These are phyloP conservation scores for Stentor coeruleus DNA, from an alignment of 73 alveolate species.

Conservation along the genomic window DNA sequence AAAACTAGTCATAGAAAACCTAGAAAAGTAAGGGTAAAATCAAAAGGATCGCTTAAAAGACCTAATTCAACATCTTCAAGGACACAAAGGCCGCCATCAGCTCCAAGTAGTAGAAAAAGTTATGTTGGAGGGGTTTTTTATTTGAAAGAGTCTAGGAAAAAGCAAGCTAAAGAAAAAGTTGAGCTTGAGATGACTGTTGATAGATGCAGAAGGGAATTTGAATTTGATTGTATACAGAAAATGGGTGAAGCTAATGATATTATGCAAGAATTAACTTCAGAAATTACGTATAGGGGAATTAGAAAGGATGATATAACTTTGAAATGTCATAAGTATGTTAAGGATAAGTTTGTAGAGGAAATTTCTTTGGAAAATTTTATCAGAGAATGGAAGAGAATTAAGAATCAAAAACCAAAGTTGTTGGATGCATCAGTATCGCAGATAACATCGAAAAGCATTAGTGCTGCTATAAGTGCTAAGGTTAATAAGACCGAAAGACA, in stretches of 20 bases:
- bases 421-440: constrained; percentile 28
- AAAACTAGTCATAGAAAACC: not conserved
- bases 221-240: constrained; percentile 60
- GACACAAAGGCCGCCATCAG: not conserved
- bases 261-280: constrained; percentile 45
- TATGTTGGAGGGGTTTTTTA: no score
- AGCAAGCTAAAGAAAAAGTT: constrained; percentile 48
- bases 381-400: constrained; percentile 59
- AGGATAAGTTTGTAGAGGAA: constrained; percentile 47
- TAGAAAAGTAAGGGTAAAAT: not conserved
- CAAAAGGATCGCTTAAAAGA: not conserved
- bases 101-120: constrained; percentile 22
- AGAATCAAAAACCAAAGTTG: constrained; percentile 40
- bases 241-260: constrained; percentile 78
- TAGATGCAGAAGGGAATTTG: constrained; percentile 58
- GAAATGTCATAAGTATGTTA: constrained; percentile 47
- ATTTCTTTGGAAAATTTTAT: constrained; percentile 59
- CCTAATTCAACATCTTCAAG: not conserved
- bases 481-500: constrained; percentile 57
- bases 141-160: constrained; percentile 40
- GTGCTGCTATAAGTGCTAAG: constrained; percentile 22
- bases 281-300: constrained; percentile 45
- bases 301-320: constrained; percentile 57
- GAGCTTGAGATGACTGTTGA: constrained; percentile 55
- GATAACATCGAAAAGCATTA: not conserved